phyloP scores from a whole-genome alignment of 257 asterid species.

The Solanum verrucosum region DNA sequence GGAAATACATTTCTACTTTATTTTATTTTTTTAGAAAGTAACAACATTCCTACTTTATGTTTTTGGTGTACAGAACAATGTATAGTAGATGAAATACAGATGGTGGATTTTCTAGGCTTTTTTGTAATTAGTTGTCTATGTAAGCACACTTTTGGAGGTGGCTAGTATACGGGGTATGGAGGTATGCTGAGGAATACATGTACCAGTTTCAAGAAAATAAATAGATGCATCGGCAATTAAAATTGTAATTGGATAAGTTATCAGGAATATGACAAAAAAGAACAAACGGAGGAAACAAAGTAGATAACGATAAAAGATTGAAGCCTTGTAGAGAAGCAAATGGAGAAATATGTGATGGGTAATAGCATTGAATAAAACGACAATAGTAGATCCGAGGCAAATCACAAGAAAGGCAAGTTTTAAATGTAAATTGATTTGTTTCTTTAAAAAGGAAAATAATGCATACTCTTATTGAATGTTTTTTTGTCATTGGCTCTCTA shows the following conservation, averaged over 20 bases:
- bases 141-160: too few relatives aligned
- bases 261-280: background rate
- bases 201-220: background rate
- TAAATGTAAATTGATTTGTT: background rate
- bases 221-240: background rate
- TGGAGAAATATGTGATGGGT: background rate
- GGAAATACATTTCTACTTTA: too few relatives aligned
- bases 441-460: background rate
- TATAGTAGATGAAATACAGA: too few relatives aligned
- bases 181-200: too few relatives aligned
- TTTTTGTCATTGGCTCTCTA: background rate
- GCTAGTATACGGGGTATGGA: too few relatives aligned
- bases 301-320: background rate
- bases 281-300: background rate
- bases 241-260: background rate
- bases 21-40: too few relatives aligned
- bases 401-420: background rate
- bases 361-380: background rate
- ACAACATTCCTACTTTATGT: background rate
- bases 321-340: background rate
- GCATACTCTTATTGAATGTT: background rate
- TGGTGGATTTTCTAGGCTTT: too few relatives aligned
- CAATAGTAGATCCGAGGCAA: background rate
- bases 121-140: too few relatives aligned
- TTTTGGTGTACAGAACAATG: background rate